These are phyloP conservation scores for Coelastrella sp. DNA, from an alignment of 139 green algal genomes.

Conservation along the genomic window DNA sequence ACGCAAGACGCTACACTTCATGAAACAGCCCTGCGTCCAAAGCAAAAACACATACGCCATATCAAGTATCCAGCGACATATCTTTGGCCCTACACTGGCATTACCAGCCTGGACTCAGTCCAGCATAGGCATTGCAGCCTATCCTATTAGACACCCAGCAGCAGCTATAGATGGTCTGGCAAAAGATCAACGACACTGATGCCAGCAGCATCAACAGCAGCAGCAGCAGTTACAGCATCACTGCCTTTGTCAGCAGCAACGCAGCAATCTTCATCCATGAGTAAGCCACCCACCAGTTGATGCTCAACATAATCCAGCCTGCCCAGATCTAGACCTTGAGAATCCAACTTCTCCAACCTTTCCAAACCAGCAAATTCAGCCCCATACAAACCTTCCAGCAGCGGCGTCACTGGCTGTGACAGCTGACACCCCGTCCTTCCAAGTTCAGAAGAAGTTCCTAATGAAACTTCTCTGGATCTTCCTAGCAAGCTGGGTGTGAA, in stretches of 20 bases:
- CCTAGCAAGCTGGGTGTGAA: not conserved
- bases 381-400: not conserved
- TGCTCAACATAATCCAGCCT: not conserved
- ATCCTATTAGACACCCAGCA: no score
- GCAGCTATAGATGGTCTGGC: conserved; percentile 19
- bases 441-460: not conserved
- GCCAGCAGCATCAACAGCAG: not conserved
- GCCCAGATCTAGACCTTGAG: no score
- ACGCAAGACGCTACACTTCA: no score
- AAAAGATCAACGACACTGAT: not conserved
- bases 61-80: no score
- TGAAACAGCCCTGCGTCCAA: no score
- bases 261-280: not conserved
- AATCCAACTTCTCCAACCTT: not conserved
- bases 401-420: not conserved
- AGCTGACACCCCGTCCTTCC: not conserved
- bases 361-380: not conserved
- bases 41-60: no score
- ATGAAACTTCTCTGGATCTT: not conserved
- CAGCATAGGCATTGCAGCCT: no score
- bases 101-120: no score
- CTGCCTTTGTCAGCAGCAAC: not conserved
- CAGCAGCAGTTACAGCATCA: not conserved
- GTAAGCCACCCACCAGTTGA: not conserved
- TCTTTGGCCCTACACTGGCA: no score